Evolutionary conservation across 306 rosid genomes (phyloP).

Genomic region (Vigna nakashimae): DNA sequence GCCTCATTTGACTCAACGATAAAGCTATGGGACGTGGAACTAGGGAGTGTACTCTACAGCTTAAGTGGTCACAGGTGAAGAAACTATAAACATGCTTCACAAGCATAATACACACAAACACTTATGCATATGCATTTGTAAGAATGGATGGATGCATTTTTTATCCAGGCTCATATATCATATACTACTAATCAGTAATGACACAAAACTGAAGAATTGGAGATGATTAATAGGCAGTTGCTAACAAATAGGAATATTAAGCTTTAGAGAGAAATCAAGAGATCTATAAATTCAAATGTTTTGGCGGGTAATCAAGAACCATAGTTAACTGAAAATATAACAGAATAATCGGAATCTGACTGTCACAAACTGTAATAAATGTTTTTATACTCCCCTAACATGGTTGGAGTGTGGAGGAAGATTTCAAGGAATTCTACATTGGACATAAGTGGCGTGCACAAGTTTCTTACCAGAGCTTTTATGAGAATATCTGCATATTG

Average conservation of each 20-base stretch:
- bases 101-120: not conserved
- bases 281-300: no score
- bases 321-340: not conserved
- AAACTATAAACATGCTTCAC: constrained; percentile 11
- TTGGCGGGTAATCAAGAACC: not conserved
- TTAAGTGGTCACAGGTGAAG: constrained; percentile 67
- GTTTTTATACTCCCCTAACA: no score
- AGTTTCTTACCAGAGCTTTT: no score
- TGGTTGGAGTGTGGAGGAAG: no score
- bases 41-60: constrained; percentile 59
- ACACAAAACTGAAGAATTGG: not conserved
- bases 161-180: constrained; percentile 22
- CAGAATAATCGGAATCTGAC: not conserved
- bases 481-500: no score
- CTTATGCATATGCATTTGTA: not conserved
- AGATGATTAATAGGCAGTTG: constrained; percentile 1
- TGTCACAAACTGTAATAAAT: not conserved
- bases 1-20: constrained; percentile 71
- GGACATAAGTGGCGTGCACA: no score
- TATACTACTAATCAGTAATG: constrained; percentile 11
- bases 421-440: no score
- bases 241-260: constrained; percentile 5
- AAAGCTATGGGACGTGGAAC: constrained; percentile 74
- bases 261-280: not conserved
- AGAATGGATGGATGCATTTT: constrained; percentile 6